phyloP scores from a whole-genome alignment of 2,329 filamentous ascomycete genomes.

The Penicillium glabrum region DNA sequence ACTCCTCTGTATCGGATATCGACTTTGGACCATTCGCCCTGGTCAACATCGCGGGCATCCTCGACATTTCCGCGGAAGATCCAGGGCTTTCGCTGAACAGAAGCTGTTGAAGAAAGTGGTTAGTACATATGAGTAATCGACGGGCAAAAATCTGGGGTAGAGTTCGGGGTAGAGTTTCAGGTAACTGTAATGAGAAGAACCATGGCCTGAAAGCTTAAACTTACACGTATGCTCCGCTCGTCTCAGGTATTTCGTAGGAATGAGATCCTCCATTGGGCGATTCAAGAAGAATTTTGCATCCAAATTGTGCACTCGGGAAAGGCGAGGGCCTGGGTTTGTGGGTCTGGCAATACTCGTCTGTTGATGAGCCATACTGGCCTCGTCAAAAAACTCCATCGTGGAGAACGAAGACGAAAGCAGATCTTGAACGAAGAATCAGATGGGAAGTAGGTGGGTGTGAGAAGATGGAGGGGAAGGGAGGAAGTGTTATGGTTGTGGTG shows the following conservation, averaged over 20 bases:
- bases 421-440: background rate
- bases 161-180: too few species aligned
- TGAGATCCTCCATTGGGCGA: slow-evolving; percentile 17
- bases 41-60: slow-evolving; percentile 18
- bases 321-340: background rate
- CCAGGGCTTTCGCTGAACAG: slow-evolving; percentile 21
- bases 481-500: background rate
- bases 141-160: background rate
- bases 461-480: background rate
- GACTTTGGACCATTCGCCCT: slow-evolving; percentile 21
- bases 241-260: slow-evolving; percentile 19
- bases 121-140: background rate
- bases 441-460: background rate
- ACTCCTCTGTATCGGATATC: slow-evolving; percentile 26
- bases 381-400: background rate
- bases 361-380: background rate
- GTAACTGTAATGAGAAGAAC: too few species aligned
- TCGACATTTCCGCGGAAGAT: slow-evolving; percentile 17
- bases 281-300: slow-evolving; percentile 24
- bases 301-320: slow-evolving; percentile 20
- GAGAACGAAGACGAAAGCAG: background rate
- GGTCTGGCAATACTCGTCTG: background rate
- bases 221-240: slow-evolving; percentile 21
- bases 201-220: background rate
- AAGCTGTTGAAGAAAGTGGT: slow-evolving; percentile 7